Evolutionary conservation across 1,284 basidiomycete species (phyloP), one percentile per base, ranked within the genome.

Genomic region (Anthracocystis walkeri): DNA sequence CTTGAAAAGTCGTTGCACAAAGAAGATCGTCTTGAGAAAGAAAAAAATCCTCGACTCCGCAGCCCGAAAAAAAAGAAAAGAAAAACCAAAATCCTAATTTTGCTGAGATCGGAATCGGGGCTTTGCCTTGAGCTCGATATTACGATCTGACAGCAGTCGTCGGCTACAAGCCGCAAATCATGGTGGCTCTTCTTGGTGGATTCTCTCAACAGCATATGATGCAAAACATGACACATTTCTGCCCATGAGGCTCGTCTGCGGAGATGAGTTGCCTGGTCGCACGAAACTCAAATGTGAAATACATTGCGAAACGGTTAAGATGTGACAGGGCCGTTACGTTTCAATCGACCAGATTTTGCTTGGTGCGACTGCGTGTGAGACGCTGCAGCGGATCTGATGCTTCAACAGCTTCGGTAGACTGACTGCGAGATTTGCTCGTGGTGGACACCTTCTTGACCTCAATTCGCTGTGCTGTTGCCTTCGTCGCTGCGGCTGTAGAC

Each of bases 291-390:
- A 20, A n/a, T 33, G 50, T 51, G 45, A 20, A 12, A 31, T 44
- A 40, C 11, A 23, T 33, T 33, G 27, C n/a, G 4, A 44, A 35
- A 20, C 11, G 27, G 16, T 3, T 23, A 7, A 38, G 35, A 38
- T 14, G 16, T 38, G 35, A 38, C 35, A 14, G 16, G 16, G 35
- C 16, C 12, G 16, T 16, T 14, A 38, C 35, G 3, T 14, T 18
- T 67, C 57, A 73, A 7, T 56, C 65, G 21, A 46, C 53, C 12
- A 74, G 55, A 14, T 75, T 63, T 38, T 75, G 62, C 21, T 61
- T 69, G 33, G 65, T 75, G 38, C 66, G 65, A 44, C 67, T 75
- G 12, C 72, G 60, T 10, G 66, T 75, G 14, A 69, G 49, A 41
- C 67, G 60, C 33, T 65, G 58, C 25, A 58, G 55, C 4, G 62